phyloP scores from a whole-genome alignment of 2,329 filamentous ascomycete genomes.

The Stemphylium beticola region DNA sequence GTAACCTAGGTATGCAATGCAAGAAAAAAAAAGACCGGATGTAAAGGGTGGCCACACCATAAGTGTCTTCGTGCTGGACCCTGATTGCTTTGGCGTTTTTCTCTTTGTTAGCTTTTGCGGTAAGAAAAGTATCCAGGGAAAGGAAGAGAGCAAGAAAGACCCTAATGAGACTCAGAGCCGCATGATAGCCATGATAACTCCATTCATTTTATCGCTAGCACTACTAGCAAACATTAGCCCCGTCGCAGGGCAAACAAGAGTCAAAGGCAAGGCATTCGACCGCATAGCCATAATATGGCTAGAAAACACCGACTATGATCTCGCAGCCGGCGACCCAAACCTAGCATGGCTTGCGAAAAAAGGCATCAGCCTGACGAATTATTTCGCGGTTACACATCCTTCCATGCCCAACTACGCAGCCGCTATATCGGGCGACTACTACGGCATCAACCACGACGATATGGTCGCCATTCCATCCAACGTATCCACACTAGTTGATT shows the following conservation, averaged over 20 bases:
- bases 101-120: neutral
- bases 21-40: neutral
- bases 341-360: conserved; percentile 63
- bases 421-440: conserved; percentile 72
- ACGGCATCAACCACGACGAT: conserved; percentile 73
- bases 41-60: neutral
- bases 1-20: neutral
- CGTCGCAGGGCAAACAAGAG: conserved; percentile 56
- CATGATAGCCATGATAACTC: conserved; percentile 2
- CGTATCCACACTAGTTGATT: conserved; percentile 49
- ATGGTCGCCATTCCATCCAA: conserved; percentile 58
- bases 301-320: conserved; percentile 75
- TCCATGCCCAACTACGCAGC: conserved; percentile 79
- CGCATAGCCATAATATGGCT: conserved; percentile 76
- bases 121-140: neutral
- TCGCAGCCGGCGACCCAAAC: conserved; percentile 68
- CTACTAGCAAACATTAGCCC: conserved; percentile 17
- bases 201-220: conserved; percentile 18
- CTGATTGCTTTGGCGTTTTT: neutral
- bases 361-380: conserved; percentile 66
- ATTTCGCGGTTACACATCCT: conserved; percentile 68
- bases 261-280: conserved; percentile 75
- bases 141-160: too few relatives aligned
- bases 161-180: neutral
- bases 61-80: neutral